Base-by-base conservation (phyloP, 2,329 filamentous ascomycete species). In the Exophiala spinifera region DNA sequence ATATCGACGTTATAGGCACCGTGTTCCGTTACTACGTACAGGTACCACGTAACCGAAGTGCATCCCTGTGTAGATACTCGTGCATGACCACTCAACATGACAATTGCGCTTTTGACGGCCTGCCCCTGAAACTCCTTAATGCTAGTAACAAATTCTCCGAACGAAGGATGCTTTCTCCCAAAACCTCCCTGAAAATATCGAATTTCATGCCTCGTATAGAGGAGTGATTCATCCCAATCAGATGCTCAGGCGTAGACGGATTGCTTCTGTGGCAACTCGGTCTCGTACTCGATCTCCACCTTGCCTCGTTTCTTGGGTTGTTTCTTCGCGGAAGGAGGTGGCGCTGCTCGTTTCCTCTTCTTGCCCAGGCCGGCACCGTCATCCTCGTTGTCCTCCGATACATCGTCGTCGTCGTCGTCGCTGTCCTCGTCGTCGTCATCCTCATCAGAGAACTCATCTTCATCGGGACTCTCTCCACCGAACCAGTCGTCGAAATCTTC, bases 401-500 rank as follows among this genome's bases (percentile, higher is more conserved):
- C 67, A 1, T 79, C 76, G 10, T 81, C 81, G 2, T 82, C 81
- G n/a, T 81, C 81, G 5, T 84, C 82, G 17, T 79, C 81, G n/a
- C 81, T 81, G 5, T 84, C 82, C 17, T 79, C 67, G 1, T 79
- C 76, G 11, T 81, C 81, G 2, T 82, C 81, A n/a, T 81, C 81
- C 5, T 84, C 82, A 15, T 79, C 79, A 4, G 79, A 80, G 4
- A 74, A 75, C 14, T 83, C 74, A n/a, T 61, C 65, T 34, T 76
- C 76, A 47, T 78, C 78, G 1, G 72, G 77, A 56, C 80, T 82
- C 54, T 81, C 87, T 57, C 84, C 89, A 64, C 86, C 91, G 46
- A 96, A 78, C 92, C 92, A 97, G 67, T 97, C 92, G 72, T 97
- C 89, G 50, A 97, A 96, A 69, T 97, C 92, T 72, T 96, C 89